Conservation (phyloP, 2,329 filamentous ascomycete genomes). For the Eurotiales sp. region DNA sequence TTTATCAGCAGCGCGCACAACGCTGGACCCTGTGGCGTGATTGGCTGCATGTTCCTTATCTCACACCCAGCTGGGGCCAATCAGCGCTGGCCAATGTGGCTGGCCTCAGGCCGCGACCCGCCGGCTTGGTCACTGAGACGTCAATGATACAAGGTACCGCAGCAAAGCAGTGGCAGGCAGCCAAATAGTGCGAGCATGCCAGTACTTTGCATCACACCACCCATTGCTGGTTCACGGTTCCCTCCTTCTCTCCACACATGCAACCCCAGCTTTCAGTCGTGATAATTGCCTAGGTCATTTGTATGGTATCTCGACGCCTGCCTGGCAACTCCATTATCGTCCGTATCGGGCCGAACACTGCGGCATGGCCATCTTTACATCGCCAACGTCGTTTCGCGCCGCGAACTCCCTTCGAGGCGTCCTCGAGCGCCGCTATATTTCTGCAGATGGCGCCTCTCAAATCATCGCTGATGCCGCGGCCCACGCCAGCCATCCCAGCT, state of each 20-base stretch:
- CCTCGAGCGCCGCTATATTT: slow-evolving; percentile 14
- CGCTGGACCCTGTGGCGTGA: not conserved
- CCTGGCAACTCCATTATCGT: not conserved
- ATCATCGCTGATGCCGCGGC: slow-evolving; percentile 18
- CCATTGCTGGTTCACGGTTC: too few relatives aligned
- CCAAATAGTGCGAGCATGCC: too few relatives aligned
- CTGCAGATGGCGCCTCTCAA: slow-evolving; percentile 15
- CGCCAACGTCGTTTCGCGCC: slow-evolving; percentile 45
- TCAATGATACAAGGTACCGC: not conserved
- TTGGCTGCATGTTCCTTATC: not conserved
- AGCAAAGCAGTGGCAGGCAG: too few relatives aligned
- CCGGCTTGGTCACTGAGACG: not conserved
- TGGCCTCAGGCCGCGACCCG: not conserved
- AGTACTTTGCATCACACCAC: too few relatives aligned
- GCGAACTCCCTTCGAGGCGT: slow-evolving; percentile 28
- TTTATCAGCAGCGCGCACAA: not conserved
- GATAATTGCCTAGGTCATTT: too few relatives aligned
- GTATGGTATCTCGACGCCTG: not conserved
- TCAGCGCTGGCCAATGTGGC: not conserved
- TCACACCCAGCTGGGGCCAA: not conserved
- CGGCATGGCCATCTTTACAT: slow-evolving; percentile 39
- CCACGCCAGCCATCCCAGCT: slow-evolving; percentile 45
- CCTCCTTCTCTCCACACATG: too few relatives aligned
- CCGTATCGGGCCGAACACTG: not conserved
- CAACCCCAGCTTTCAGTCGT: too few relatives aligned